Evolutionary conservation across 306 rosid species (phyloP).

Genomic region (Rubus idaeus): DNA sequence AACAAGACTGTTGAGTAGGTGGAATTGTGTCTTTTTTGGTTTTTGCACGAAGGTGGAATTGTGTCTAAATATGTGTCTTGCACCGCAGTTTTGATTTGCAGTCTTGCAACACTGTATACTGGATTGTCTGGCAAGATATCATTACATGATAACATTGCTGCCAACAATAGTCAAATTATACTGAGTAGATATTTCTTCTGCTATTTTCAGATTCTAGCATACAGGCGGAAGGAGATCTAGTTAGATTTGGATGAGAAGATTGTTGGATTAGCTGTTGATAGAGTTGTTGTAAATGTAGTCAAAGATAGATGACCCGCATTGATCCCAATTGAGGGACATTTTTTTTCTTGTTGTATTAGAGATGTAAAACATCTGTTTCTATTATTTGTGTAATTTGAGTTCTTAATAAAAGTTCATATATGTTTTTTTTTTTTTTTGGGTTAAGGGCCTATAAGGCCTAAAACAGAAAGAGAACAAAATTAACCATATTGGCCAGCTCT

Average conservation of each 20-base stretch:
- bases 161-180: neutral
- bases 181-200: conserved; percentile 1
- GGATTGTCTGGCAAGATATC: neutral
- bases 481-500: too few species aligned
- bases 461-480: too few species aligned
- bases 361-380: neutral
- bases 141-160: neutral
- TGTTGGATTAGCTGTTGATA: conserved; percentile 1
- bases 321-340: neutral
- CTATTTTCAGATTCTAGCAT: conserved; percentile 75
- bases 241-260: conserved; percentile 9
- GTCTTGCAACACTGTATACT: neutral
- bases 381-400: neutral
- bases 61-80: neutral
- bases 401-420: neutral
- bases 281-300: conserved; percentile 16
- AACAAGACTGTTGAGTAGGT: neutral
- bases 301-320: conserved; percentile 10
- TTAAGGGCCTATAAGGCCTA: too few species aligned
- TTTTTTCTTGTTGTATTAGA: neutral
- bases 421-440: too few species aligned
- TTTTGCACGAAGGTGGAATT: too few species aligned
- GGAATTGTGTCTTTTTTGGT: neutral
- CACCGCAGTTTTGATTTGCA: neutral
- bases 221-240: conserved; percentile 53